Evolutionary conservation across 2,329 filamentous ascomycete species (phyloP), one percentile per base, ranked within the genome.

Genomic region (Colletotrichum sp.): DNA sequence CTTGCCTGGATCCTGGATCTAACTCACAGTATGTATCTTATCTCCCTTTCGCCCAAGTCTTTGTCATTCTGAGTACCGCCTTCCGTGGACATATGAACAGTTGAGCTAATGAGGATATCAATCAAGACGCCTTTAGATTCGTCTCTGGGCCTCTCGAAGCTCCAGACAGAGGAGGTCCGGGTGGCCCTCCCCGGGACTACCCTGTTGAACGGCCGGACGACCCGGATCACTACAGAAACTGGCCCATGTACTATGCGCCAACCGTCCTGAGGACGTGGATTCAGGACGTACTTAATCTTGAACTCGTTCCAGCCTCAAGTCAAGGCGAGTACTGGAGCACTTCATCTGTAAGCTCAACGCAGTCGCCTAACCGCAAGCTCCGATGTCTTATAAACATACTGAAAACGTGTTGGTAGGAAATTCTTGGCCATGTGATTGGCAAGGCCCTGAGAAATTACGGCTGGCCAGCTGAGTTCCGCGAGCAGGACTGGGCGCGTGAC

Each of bases 241-340:
- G 71, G 71, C 52, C 71, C n/a, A 64, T 66, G 52, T 74, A 69
- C n/a, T 58, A 74, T 43, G 71, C 71, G 30, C 71, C 71, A 1
- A 62, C 71, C 0, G 65, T 74, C 16, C 28, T 74, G 34, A 65
- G 58, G 58, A 39, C 27, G 30, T 69, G 43, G 32, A 58, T 70
- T 27, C 52, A 68, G 39, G 25, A 62, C 8, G 16, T 70, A 15
- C 9, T 68, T 4, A 15, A 62, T 16, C 60, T 70, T 39, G 68
- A 70, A 36, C 32, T 72, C 7, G 62, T 72, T 30, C 71, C 71
- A 10, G 56, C 27, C 68, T 64, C 60, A 15, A 56, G 22, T 18
- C 13, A 55, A 58, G 43, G 61, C 48, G 60, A 71, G n/a, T 39
- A 56, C 61, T 71, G 58, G 58, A 56, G 36, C 43, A 56, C 55